phyloP scores from a whole-genome alignment of 352 stramenopile genomes.

The Phytophthora kernoviae region DNA sequence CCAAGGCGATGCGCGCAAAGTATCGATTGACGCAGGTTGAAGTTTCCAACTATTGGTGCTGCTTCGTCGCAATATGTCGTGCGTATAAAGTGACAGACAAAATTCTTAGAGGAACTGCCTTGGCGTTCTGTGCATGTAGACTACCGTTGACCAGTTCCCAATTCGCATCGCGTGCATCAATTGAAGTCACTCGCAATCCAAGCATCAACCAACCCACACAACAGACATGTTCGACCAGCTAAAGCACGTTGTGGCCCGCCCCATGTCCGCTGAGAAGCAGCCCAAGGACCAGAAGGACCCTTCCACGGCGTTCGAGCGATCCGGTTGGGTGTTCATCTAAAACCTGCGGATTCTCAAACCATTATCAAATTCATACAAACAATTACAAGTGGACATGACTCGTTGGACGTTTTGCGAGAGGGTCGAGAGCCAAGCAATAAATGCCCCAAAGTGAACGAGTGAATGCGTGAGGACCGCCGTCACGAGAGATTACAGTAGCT shows the following conservation, averaged over 20 bases:
- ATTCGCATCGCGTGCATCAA: constrained; percentile 31
- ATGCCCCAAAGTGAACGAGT: background rate
- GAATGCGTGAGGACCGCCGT: too few relatives aligned
- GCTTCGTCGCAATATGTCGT: background rate
- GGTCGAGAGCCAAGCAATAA: background rate
- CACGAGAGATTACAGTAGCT: too few relatives aligned
- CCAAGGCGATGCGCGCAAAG: background rate
- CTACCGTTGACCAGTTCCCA: constrained; percentile 41
- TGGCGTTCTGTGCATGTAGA: too few relatives aligned
- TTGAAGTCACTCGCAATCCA: constrained; percentile 3
- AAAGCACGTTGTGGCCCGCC: constrained; percentile 60
- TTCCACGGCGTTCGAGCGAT: constrained; percentile 77
- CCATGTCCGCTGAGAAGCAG: constrained; percentile 13
- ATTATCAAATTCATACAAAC: constrained; percentile 5
- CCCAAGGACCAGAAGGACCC: constrained; percentile 51
- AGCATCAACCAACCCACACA: constrained; percentile 4
- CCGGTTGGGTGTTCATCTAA: constrained; percentile 77
- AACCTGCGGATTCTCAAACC: background rate
- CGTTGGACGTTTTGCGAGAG: background rate
- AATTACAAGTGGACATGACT: constrained; percentile 10
- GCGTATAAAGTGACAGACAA: too few relatives aligned
- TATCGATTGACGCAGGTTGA: constrained; percentile 26
- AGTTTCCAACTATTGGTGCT: background rate
- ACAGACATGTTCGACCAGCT: constrained; percentile 75
- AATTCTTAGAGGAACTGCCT: too few relatives aligned